Evolutionary conservation across 2,329 filamentous ascomycete species (phyloP), one percentile per base, ranked within the genome.

Genomic region (Pseudocercospora fijiensis): DNA sequence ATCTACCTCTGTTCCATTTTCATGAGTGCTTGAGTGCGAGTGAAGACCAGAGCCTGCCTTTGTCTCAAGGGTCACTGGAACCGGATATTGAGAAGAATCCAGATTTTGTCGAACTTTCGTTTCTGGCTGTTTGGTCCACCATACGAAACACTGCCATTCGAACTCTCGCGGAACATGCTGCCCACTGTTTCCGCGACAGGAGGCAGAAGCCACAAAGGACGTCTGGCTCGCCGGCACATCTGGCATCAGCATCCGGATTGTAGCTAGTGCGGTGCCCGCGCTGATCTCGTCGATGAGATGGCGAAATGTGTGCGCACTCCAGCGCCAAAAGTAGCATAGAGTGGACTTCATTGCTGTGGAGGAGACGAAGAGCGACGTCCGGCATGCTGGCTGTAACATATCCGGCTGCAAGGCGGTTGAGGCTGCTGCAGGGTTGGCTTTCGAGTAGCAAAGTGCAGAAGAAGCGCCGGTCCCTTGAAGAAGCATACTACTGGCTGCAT

Each of bases 281-380:
- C 37, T 41, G 37, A 41, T 41, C 37, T 41, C 2, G 18, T 41
- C 2, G 18, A n/a, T 7, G 13, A 41, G 33, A 41, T 41, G 37
- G 37, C 37, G 37, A 41, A 41, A 41, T 41, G 37, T 41, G 37
- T 41, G 37, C 37, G 37, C 37, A 41, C 37, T 18, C 3, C 3
- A 41, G 37, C 37, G 37, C 13, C 37, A n/a, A 26, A 26, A n/a
- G 49, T 24, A 53, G 16, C 24, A n/a, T 53, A n/a, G 49, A 28
- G 11, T 53, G n/a, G 49, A 53, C 16, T 53, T 53, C 49, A n/a
- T 53, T 53, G 49, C 22, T n/a, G 24, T 52, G 49, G 49, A 22
- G n/a, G 22, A 52, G 27, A n/a, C 16, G 49, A 52, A 52, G 49
- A 52, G 49, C 49, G 49, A 28, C 10, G 16, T 27, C 24, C 16